Evolutionary conservation across 2,329 filamentous ascomycete genomes (phyloP).

Genomic region (Coniella vitis): DNA sequence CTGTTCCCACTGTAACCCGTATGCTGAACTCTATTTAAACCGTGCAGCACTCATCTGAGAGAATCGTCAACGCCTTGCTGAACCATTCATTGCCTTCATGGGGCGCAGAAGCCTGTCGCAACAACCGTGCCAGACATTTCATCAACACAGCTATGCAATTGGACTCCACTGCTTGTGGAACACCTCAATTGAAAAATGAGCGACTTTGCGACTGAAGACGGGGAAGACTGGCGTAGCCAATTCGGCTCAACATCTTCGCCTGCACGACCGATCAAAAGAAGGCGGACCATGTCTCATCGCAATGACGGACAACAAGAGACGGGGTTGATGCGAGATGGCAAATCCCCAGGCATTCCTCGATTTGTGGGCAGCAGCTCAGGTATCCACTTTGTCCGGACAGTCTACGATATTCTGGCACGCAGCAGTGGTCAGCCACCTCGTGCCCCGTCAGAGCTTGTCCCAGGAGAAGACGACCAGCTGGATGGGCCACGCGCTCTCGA

Average conservation of each 20-base stretch:
- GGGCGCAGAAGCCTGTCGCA: too few species aligned
- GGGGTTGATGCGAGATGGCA: conserved; percentile 42
- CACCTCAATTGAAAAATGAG: too few species aligned
- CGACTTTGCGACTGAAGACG: too few species aligned
- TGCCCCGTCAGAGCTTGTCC: conserved; percentile 36
- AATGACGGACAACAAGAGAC: conserved; percentile 10
- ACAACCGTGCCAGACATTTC: too few species aligned
- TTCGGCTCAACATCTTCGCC: background rate
- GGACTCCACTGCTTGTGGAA: too few species aligned
- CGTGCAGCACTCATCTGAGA: too few species aligned
- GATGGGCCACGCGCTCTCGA: conserved; percentile 18
- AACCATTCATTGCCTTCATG: too few species aligned
- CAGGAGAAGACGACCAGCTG: conserved; percentile 50
- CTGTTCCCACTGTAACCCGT: too few species aligned
- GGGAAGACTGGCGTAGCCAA: conserved; percentile 4
- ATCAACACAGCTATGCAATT: too few species aligned
- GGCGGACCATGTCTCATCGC: conserved; percentile 6
- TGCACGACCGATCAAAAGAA: conserved; percentile 8
- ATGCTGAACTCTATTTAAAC: too few species aligned
- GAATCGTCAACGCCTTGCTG: too few species aligned
- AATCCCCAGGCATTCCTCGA: conserved; percentile 39
- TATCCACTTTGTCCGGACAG: conserved; percentile 51
- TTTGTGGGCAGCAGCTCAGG: conserved; percentile 53
- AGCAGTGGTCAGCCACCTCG: conserved; percentile 6
- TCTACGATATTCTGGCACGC: conserved; percentile 40